Evolutionary conservation across 2,329 filamentous ascomycete genomes (phyloP).

Genomic region (Arthrobotrys entomopaga): DNA sequence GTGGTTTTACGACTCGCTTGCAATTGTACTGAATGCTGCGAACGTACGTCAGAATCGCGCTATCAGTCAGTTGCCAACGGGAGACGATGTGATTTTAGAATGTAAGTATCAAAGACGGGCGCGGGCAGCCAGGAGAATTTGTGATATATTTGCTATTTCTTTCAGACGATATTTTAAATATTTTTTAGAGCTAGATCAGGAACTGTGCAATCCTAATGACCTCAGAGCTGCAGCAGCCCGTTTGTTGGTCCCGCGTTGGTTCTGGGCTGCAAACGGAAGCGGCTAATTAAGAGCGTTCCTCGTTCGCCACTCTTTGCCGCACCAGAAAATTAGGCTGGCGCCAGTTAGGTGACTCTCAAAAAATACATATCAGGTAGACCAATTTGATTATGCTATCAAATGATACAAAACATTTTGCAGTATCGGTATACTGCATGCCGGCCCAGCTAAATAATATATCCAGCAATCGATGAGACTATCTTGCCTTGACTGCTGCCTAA

Average conservation of each 20-base stretch:
- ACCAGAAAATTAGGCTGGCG: not conserved
- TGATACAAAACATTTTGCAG: too few species aligned
- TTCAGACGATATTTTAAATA: not conserved
- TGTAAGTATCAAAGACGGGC: not conserved
- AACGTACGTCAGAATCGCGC: conserved; percentile 3
- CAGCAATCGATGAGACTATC: too few species aligned
- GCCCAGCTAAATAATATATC: too few species aligned
- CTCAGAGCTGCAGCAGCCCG: too few species aligned
- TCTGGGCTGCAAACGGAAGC: conserved; percentile 6
- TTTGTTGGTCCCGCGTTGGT: not conserved
- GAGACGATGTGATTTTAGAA: not conserved
- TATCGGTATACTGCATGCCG: too few species aligned
- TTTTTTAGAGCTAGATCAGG: conserved; percentile 36
- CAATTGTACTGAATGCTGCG: not conserved
- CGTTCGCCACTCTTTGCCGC: not conserved
- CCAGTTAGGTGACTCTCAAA: too few species aligned
- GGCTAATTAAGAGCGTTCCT: not conserved
- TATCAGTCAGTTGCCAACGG: not conserved
- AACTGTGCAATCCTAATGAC: conserved; percentile 1
- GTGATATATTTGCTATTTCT: conserved; percentile 9
- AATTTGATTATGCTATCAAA: too few species aligned
- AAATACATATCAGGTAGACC: too few species aligned
- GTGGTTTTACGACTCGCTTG: too few species aligned
- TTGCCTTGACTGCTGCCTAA: too few species aligned
- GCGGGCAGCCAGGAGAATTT: conserved; percentile 4